Conservation (phyloP, 495 filamentous ascomycete species). For the Chaetomium tenue region DNA sequence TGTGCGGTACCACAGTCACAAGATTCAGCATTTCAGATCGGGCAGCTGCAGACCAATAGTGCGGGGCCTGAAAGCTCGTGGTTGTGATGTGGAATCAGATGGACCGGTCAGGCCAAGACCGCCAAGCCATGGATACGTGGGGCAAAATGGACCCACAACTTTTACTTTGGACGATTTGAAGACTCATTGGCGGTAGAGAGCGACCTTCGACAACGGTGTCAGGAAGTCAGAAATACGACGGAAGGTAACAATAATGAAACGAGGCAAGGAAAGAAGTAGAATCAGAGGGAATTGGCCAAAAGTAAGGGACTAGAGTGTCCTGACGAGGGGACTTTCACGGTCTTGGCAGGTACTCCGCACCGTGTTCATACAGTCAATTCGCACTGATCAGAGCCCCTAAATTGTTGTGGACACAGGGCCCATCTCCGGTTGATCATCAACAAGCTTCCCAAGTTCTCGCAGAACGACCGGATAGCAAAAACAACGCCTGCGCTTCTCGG, state of each 20-base stretch:
- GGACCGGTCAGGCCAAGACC: neutral
- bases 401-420: neutral
- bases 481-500: neutral
- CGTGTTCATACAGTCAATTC: no score
- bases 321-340: neutral
- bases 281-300: no score
- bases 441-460: neutral
- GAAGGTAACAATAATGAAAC: no score
- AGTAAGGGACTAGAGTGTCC: no score
- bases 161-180: neutral
- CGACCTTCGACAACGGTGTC: no score
- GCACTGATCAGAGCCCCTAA: neutral
- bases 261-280: no score
- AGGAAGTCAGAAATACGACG: no score
- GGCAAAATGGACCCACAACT: neutral
- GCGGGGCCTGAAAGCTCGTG: neutral
- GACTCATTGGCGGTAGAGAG: no score
- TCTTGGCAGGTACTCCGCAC: neutral
- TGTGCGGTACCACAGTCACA: neutral
- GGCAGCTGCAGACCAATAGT: conserved; percentile 6
- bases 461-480: neutral
- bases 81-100: conserved; percentile 3
- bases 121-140: neutral
- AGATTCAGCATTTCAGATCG: neutral
- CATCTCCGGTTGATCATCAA: neutral